Base-by-base conservation (phyloP, 225 moss, liverwort and hornwort species). In the Sphagnum contortum region DNA sequence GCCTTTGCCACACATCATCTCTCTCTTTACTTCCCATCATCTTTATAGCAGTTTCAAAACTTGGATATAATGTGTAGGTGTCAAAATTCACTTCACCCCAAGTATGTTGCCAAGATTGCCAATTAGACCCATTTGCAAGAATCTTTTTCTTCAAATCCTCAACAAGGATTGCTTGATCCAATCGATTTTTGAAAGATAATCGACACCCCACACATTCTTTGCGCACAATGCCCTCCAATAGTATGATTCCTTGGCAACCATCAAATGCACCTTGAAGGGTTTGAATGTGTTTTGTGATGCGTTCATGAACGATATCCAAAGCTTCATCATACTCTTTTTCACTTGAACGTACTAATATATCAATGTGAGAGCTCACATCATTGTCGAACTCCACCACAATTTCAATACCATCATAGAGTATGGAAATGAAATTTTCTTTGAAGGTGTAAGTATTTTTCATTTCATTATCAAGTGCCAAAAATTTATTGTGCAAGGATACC, bases 221-320 rank as follows among this genome's bases (percentile, higher is more conserved):
- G 0, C 64, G 49, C 29, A 50, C 1, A 29, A 64, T 49, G 5
- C 48, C 12, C 9, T 64, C 64, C 13, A 64, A 47, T 4, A 64
- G 64, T 13, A 11, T 49, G 49, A 64, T 49, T 10, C 64, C 64
- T 48, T 64, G 64, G 51, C 64, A 49, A 8, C 50, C 64, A 49
- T 64, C 48, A n/a, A 49, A 11, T 3, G 64, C 48, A 49, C 29
- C 48, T 11, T 9, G 49, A 3, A 64, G 51, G 3, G 46, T 49
- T 48, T 51, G 64, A 9, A 64, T 64, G 14, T 45, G 49, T 9
- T 64, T 51, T 29, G 47, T 14, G 9, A 64, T 49, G 49, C 49
- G 50, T 0, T 46, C 9, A 3, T 14, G n/a, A 45, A 64, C 4
- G 4, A 2, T 12, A 51, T 4, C 64, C 13, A 49, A 8, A 4